Conservation (phyloP, 1,284 basidiomycete genomes). For the Cystobasidium slooffiae region DNA sequence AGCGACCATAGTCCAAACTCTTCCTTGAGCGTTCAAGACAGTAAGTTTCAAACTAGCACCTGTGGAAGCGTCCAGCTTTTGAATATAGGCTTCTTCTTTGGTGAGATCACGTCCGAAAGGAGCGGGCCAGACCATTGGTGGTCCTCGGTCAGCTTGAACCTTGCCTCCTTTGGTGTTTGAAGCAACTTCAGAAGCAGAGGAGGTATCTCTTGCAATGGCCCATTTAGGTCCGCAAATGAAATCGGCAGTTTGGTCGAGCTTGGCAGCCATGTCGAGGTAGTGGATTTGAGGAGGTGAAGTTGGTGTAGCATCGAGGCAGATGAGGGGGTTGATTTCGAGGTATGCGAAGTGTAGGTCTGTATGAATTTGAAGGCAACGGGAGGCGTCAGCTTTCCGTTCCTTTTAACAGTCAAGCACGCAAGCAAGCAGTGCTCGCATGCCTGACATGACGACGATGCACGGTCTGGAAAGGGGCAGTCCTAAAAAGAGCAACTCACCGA, state of each 20-base stretch:
- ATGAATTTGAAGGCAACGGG: background rate
- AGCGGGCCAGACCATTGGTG: constrained; percentile 80
- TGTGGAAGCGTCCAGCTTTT: constrained; percentile 94
- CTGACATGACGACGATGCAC: background rate
- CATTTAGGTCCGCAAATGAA: constrained; percentile 98
- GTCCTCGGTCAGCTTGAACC: constrained; percentile 87
- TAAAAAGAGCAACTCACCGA: constrained; percentile 62
- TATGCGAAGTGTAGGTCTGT: constrained; percentile 70
- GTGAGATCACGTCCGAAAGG: constrained; percentile 98
- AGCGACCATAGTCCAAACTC: constrained; percentile 99
- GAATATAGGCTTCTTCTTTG: constrained; percentile 98
- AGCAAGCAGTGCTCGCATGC: too few relatives aligned
- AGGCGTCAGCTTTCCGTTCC: background rate
- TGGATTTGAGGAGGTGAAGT: constrained; percentile 78
- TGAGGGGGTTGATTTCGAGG: constrained; percentile 98
- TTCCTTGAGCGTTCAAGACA: constrained; percentile 90
- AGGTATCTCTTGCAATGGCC: constrained; percentile 92
- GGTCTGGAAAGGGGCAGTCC: background rate
- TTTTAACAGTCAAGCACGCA: background rate
- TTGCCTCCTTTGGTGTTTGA: constrained; percentile 57
- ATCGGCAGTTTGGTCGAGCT: constrained; percentile 97
- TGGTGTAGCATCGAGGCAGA: constrained; percentile 83
- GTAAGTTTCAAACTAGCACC: constrained; percentile 98
- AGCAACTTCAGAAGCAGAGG: constrained; percentile 68
- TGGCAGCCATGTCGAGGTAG: constrained; percentile 99